Evolutionary conservation across 768 basidiomycete genomes (phyloP).

Genomic region (Auricularia sp.): DNA sequence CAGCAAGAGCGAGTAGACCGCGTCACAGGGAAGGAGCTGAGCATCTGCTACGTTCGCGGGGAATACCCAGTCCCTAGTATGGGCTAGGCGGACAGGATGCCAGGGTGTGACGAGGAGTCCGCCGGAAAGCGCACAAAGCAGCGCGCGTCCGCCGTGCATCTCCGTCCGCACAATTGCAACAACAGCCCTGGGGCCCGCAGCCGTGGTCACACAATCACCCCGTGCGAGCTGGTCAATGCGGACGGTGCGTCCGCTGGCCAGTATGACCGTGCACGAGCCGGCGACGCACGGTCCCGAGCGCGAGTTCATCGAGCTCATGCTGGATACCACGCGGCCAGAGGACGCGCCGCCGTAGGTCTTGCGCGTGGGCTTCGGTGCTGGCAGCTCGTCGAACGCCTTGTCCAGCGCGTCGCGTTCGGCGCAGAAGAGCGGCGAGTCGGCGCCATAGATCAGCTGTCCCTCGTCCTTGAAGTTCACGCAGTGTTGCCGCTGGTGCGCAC

Average conservation of each 20-base stretch:
- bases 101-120: conserved; percentile 9
- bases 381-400: conserved; percentile 10
- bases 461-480: conserved; percentile 13
- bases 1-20: conserved; percentile 12
- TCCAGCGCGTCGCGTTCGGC: conserved; percentile 9
- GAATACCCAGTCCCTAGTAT: conserved; percentile 7
- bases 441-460: conserved; percentile 9
- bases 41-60: conserved; percentile 7
- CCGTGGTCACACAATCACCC: conserved; percentile 6
- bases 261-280: conserved; percentile 3
- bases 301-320: conserved; percentile 8
- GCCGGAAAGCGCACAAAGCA: conserved; percentile 6
- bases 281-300: conserved; percentile 9
- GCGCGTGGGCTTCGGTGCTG: conserved; percentile 9
- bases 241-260: neutral
- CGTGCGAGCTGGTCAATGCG: conserved; percentile 2
- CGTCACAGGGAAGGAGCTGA: conserved; percentile 1
- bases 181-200: conserved; percentile 3
- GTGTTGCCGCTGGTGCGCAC: conserved; percentile 12
- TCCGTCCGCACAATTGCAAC: conserved; percentile 4
- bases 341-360: neutral
- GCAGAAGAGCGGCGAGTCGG: conserved; percentile 8
- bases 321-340: neutral
- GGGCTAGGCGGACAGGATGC: conserved; percentile 10
- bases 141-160: neutral